A percentile compares a stretch with the other conserved stretches of the same genome.
Evolutionary conservation across 2,329 filamentous ascomycete genomes (phyloP).

Genomic region (Colletotrichum spaethianum): DNA sequence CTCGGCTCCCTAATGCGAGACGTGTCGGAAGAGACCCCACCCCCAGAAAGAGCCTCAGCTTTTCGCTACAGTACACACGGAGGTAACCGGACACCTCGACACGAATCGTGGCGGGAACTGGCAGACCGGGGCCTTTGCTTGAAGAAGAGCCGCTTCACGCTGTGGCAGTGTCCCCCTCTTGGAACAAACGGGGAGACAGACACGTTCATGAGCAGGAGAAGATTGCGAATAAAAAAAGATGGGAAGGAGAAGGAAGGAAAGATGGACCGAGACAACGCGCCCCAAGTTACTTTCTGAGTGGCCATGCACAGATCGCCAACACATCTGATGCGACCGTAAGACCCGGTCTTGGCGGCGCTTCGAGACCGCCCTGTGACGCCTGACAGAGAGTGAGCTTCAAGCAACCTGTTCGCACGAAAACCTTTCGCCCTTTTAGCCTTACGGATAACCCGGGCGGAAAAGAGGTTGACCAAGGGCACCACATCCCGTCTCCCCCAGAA

Average conservation of each 20-base stretch:
- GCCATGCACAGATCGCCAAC: constrained; percentile 26
- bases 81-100: constrained; percentile 4
- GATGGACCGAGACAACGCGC: neutral
- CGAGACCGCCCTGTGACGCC: constrained; percentile 34
- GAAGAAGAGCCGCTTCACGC: neutral
- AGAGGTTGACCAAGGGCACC: neutral
- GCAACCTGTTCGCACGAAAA: neutral
- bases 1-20: constrained; percentile 11
- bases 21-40: constrained; percentile 1
- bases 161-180: neutral
- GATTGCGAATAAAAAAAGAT: neutral
- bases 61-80: neutral
- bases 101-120: neutral
- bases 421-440: neutral
- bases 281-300: neutral
- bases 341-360: constrained; percentile 37
- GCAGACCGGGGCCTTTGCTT: neutral
- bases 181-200: neutral
- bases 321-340: constrained; percentile 23
- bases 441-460: neutral
- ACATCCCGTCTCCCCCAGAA: constrained; percentile 2
- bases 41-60: constrained; percentile 13
- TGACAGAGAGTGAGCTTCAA: neutral
- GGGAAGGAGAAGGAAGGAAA: neutral
- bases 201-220: neutral